Evolutionary conservation across 805 yeast genomes (phyloP), one percentile per base, ranked within the genome.

Genomic region (Kodamaea laetipori): DNA sequence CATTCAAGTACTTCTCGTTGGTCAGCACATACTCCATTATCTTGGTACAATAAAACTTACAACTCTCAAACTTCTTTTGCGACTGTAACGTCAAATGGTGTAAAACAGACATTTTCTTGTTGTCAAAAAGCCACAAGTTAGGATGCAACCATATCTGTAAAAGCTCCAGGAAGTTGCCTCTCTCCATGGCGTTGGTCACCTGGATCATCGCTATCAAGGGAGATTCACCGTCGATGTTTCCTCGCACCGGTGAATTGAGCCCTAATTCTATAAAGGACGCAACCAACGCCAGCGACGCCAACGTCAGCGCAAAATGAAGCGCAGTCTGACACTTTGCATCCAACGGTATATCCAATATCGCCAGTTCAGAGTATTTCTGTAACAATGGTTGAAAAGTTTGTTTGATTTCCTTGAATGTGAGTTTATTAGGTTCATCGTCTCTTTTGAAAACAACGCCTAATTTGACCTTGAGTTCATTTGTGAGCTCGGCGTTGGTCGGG

Each of bases 151-250:
- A 71, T 26, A 60, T 50, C 52, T 82, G 84, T 41, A 94, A 69
- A 39, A 94, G 64, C 41, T 78, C 78, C 39, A 77, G 77, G 64
- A 94, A 94, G 12, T 87, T 78, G 0, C 85, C 81, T 48, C 80
- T 77, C 52, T 89, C 96, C 66, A 84, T 83, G 48, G 90, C 78
- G 58, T 87, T 89, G 41, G 90, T 90, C 41, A 81, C 97, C 63
- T 77, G 80, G 23, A 90, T 87, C 0, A 96, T 87, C 25, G 95
- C 77, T 8, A 90, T 80, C 27, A 67, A 56, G 1, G 71, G 66
- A 4, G 71, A 59, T 47, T 69, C 73, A 1, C 76, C 76, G 19
- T 51, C 51, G 25, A 51, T 48, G 36, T 65, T 64, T 0, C 76
- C 76, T 38, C 76, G 54, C 9, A 68, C 55, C 1, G 75, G 73